A percentile compares a stretch with the other conserved stretches of the same genome.
Conservation (phyloP, 495 filamentous ascomycete species). For the Cryomyces antarcticus region DNA sequence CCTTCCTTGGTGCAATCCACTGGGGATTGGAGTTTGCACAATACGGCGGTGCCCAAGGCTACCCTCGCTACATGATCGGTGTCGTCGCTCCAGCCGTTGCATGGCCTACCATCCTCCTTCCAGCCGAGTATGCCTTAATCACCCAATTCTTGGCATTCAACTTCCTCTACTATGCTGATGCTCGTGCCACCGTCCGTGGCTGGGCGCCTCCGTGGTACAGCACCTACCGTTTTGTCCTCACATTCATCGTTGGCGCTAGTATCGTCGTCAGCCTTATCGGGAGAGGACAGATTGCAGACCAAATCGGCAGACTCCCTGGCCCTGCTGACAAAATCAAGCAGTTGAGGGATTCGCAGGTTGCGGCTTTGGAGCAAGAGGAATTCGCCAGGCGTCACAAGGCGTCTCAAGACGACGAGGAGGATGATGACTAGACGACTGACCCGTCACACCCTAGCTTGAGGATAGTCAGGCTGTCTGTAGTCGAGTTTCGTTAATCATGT, state of each 20-base stretch:
- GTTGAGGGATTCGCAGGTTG: conserved; percentile 36
- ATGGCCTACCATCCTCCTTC: conserved; percentile 83
- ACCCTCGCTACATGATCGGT: conserved; percentile 64
- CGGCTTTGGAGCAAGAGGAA: conserved; percentile 37
- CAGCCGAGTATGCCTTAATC: conserved; percentile 74
- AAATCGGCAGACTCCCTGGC: conserved; percentile 21
- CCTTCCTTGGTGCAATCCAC: conserved; percentile 89
- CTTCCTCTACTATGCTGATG: conserved; percentile 74
- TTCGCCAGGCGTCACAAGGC: conserved; percentile 25
- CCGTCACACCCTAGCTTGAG: no score
- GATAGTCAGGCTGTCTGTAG: no score
- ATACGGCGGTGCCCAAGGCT: conserved; percentile 51
- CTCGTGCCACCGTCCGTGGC: conserved; percentile 49
- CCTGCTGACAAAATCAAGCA: conserved; percentile 45
- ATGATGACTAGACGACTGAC: conserved; percentile 8
- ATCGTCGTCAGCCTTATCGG: conserved; percentile 78
- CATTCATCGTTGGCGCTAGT: conserved; percentile 72
- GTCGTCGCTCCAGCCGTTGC: conserved; percentile 66
- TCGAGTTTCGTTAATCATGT: no score
- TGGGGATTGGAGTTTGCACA: conserved; percentile 76
- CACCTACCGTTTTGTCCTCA: conserved; percentile 88
- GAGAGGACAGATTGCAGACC: conserved; percentile 59
- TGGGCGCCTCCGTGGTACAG: conserved; percentile 87
- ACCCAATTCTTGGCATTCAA: conserved; percentile 78
- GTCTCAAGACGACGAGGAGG: conserved; percentile 18